These are phyloP conservation scores for Hyphodiscus hymeniophilus DNA, from an alignment of 495 filamentous ascomycete species.

Conservation along the genomic window DNA sequence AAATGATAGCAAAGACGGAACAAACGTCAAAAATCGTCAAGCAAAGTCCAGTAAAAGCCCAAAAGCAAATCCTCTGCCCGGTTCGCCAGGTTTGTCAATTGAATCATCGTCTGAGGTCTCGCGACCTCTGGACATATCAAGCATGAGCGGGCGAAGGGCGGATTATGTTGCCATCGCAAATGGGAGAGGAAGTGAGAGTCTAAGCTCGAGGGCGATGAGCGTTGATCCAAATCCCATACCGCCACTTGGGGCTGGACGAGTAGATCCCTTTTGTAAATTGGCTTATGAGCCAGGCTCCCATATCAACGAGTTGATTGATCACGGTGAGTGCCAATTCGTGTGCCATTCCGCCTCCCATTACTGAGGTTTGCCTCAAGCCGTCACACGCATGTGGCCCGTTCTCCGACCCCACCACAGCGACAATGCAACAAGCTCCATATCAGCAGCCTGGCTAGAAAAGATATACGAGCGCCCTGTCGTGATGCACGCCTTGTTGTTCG, in stretches of 20 bases:
- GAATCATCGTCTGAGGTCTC: background rate
- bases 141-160: background rate
- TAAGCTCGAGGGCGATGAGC: no score
- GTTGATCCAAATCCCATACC: background rate
- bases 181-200: no score
- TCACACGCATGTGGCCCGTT: background rate
- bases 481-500: constrained; percentile 7
- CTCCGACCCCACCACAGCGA: background rate
- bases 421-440: background rate
- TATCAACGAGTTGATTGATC: constrained; percentile 2
- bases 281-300: background rate
- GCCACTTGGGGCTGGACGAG: constrained; percentile 3
- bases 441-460: background rate
- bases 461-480: background rate
- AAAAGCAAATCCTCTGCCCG: background rate
- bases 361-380: background rate
- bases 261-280: background rate
- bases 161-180: no score
- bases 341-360: background rate
- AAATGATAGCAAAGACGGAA: background rate
- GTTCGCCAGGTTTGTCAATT: background rate
- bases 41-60: background rate
- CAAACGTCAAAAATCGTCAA: background rate
- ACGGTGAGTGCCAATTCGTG: constrained; percentile 1
- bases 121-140: background rate